These are phyloP conservation scores for Scalesia atractyloides DNA, from an alignment of 129 eudicot species.

Conservation along the genomic window DNA sequence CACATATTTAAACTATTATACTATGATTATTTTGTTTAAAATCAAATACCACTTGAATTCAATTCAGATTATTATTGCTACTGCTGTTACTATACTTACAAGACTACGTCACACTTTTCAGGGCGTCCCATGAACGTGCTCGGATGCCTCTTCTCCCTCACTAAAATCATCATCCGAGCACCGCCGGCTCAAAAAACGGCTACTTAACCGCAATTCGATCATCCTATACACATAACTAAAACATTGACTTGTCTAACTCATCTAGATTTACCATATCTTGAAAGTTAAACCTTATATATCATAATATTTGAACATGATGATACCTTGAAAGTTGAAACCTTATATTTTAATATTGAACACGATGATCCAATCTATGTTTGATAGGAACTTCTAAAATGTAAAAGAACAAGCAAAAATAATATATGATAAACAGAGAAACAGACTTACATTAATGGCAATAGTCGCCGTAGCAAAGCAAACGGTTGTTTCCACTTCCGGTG, in stretches of 20 bases:
- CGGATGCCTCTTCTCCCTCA: too few species aligned
- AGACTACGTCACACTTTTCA: too few species aligned
- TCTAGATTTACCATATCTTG: background rate
- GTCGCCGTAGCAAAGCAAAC: slow-evolving; percentile 22
- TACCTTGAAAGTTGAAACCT: background rate
- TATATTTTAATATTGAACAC: background rate
- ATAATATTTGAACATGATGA: background rate
- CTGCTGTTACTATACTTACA: too few species aligned
- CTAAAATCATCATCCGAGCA: too few species aligned
- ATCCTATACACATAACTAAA: background rate
- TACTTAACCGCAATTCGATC: background rate
- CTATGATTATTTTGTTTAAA: too few species aligned
- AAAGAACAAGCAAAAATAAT: slow-evolving; percentile 12
- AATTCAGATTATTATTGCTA: too few species aligned
- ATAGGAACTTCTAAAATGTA: background rate
- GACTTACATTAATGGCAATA: slow-evolving; percentile 21
- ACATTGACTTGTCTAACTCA: background rate
- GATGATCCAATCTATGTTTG: background rate
- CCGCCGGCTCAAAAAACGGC: too few species aligned
- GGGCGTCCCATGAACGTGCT: too few species aligned
- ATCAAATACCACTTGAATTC: too few species aligned
- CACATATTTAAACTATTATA: too few species aligned
- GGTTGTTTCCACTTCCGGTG: slow-evolving; percentile 9
- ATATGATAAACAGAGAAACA: background rate
- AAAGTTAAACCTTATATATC: background rate